Evolutionary conservation across 768 basidiomycete genomes (phyloP), one percentile per base, ranked within the genome.

Genomic region (Lyophyllum semitale): DNA sequence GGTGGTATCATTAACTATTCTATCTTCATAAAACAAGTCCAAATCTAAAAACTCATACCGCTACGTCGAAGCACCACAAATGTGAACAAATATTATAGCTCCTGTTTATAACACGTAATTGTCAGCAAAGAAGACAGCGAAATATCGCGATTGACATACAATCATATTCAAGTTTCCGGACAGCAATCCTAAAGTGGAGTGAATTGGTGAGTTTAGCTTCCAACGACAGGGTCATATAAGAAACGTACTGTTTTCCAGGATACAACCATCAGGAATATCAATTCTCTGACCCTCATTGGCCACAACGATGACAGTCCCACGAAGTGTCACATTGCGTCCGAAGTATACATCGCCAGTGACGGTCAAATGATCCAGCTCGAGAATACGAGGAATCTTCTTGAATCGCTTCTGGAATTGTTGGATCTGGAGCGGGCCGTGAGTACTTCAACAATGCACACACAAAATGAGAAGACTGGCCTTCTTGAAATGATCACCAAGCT

Each of bases 401-500:
- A 98, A 96, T 46, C 94, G 87, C 72, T 92, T 91, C 77, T 95
- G 91, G 81, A 96, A 96, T 69, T 93, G 82, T 63, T 84, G 84
- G 55, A 92, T 89, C 87, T 87, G 25, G 55, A 35, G 44, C 33
- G 32, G 43, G 12, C 0, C n/a, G 13, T 22, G 32, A 45, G 18
- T 44, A 45, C 18, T 8, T 29, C 22, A 51, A 20, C 18, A 8
- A 15, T 13, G 25, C n/a, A 50, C 12, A 27, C 25, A 56, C 35
- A 9, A 11, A 25, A n/a, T 38, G 22, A 25, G 41, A 32, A 15
- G 42, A 26, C 15, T 54, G 52, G 91, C 90, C 84, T 93, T 95
- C 82, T 95, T 97, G 85, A 98, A 97, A 70, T 91, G 90, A 71
- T 95, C 93, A 42, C 95, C 94, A 46, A 97, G 84, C 78, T 97